Base-by-base conservation (phyloP, 176 grass and related monocot species). In the Bolboschoenus planiculmis region DNA sequence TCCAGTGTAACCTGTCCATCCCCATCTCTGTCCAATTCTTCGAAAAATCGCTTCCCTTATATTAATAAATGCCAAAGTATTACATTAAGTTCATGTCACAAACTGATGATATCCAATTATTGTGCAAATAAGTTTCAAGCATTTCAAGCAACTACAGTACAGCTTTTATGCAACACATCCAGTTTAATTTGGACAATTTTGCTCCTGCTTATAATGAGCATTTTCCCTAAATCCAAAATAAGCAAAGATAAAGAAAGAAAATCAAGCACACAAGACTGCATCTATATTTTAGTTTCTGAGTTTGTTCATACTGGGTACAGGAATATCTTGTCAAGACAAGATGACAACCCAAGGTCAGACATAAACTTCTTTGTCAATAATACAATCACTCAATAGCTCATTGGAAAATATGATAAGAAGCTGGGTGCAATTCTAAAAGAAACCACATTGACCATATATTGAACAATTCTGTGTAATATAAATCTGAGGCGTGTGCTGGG, bases 11-110 rank as follows among this genome's bases (percentile, higher is more conserved):
- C 87, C 71, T 93, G 90, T 11, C 96, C 96, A 84, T 98, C 96
- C 79, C 89, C 85, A 85, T 98, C 92, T 90, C 92, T 90, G 57
- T 98, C 96, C 37, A 98, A 87, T 75, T 95, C 96, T 87, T 98
- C 90, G 87, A 98, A 98, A 86, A 98, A 98, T 7, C 87, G 85
- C 86, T 84, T 98, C 89, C 96, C 96, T 98, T 85, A 50, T 87
- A 64, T 37, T 81, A 71, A 70, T 81, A 36, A 24, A 83, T 42
- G 35, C 44, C 44, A 77, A 1, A 6, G 21, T 77, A 21, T 77
- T 31, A 53, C 46, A 77, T 77, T 53, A 18, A 53, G 26, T 18
- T 51, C 72, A 48, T 31, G 43, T 31, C 27, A 5, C 0, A 43
- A 76, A 30, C 26, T 33, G 23, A 76, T 76, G 24, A 31, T 51